These are phyloP conservation scores for Paracoccidioides brasiliensis DNA, from an alignment of 2,329 filamentous ascomycete species.

Conservation along the genomic window DNA sequence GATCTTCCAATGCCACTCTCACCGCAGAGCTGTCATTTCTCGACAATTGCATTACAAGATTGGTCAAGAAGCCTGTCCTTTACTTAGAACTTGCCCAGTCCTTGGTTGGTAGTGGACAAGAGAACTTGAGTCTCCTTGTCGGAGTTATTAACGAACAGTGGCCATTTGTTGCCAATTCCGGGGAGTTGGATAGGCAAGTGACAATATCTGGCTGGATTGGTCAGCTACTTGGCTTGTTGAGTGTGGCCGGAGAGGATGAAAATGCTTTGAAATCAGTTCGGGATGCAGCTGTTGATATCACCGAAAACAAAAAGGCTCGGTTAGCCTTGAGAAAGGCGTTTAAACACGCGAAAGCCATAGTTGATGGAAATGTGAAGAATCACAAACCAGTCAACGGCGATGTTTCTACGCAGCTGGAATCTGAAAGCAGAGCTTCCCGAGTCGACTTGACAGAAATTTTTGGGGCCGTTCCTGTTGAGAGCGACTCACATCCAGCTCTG, in stretches of 20 bases:
- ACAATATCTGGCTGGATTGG: conserved; percentile 47
- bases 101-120: conserved; percentile 19
- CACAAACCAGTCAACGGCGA: conserved; percentile 2
- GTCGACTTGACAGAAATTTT: conserved; percentile 43
- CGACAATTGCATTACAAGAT: conserved; percentile 69
- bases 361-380: conserved; percentile 7
- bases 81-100: conserved; percentile 47
- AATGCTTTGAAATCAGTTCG: conserved; percentile 35
- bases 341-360: conserved; percentile 19
- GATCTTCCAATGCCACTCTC: conserved; percentile 20
- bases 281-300: conserved; percentile 31
- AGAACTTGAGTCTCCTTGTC: conserved; percentile 48
- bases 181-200: conserved; percentile 30
- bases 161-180: conserved; percentile 49
- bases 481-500: conserved; percentile 33
- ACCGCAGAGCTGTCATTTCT: conserved; percentile 53
- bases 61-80: conserved; percentile 66
- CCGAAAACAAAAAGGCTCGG: conserved; percentile 24
- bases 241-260: conserved; percentile 40
- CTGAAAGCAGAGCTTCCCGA: conserved; percentile 9
- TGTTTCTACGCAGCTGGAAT: background rate
- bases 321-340: conserved; percentile 26
- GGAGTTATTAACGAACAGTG: conserved; percentile 66
- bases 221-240: conserved; percentile 42
- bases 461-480: conserved; percentile 34